Evolutionary conservation across 345 rosid genomes (phyloP).

Genomic region (Syzygium oleosum): DNA sequence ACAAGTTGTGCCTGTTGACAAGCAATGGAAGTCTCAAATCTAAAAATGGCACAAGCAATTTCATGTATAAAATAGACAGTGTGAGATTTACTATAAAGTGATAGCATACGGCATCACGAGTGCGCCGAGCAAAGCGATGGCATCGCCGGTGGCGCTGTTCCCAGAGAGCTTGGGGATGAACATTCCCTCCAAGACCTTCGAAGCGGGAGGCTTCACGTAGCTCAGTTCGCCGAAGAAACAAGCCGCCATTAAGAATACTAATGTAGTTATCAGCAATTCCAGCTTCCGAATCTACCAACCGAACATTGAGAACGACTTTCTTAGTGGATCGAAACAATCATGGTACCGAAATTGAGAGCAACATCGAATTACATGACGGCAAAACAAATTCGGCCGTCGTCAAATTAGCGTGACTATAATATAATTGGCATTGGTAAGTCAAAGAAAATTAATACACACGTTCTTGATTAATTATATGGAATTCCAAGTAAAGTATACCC

Average conservation of each 20-base stretch:
- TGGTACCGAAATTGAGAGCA: neutral
- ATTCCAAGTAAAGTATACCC: slow-evolving; percentile 18
- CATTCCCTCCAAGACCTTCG: neutral
- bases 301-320: neutral
- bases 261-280: neutral
- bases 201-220: neutral
- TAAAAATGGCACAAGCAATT: neutral
- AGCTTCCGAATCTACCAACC: slow-evolving; percentile 6
- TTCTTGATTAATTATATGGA: neutral
- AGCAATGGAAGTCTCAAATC: neutral
- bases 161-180: slow-evolving; percentile 5
- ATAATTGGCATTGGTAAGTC: neutral
- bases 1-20: slow-evolving; percentile 14
- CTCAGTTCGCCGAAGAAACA: slow-evolving; percentile 7
- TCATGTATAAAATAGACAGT: neutral
- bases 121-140: slow-evolving; percentile 10
- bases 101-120: slow-evolving; percentile 10
- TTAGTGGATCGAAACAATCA: neutral
- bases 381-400: neutral
- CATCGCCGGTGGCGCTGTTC: neutral
- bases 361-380: neutral
- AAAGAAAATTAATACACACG: neutral
- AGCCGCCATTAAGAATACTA: neutral
- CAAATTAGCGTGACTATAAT: neutral
- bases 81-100: neutral